These are phyloP conservation scores for Neofusicoccum laricinum DNA, from an alignment of 2,329 filamentous ascomycete genomes.

Conservation along the genomic window DNA sequence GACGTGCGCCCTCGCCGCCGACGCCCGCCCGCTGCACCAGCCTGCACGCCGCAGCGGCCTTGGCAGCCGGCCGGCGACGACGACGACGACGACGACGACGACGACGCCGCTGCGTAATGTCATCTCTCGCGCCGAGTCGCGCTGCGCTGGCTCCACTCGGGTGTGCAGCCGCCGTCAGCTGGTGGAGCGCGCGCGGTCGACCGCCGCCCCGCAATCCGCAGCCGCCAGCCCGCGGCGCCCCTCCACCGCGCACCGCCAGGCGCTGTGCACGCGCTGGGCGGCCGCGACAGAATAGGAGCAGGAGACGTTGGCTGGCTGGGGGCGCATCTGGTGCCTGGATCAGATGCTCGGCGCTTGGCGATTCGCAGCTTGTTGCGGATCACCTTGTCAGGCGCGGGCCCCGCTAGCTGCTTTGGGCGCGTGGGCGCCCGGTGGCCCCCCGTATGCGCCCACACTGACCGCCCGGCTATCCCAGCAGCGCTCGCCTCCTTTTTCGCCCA, in stretches of 20 bases:
- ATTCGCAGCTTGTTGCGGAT: constrained; percentile 17
- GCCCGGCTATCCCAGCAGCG: background rate
- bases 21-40: too few relatives aligned
- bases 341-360: constrained; percentile 4
- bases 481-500: constrained; percentile 14
- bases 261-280: background rate
- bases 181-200: background rate
- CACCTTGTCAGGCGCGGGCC: background rate
- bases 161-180: constrained; percentile 10
- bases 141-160: constrained; percentile 1
- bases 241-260: background rate
- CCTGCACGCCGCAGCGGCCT: background rate
- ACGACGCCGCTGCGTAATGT: constrained; percentile 3
- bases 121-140: background rate
- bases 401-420: constrained; percentile 1
- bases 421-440: too few relatives aligned
- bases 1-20: background rate
- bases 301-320: background rate
- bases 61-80: background rate
- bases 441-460: constrained; percentile 11
- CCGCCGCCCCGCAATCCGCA: background rate
- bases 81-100: too few relatives aligned
- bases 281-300: constrained; percentile 7
- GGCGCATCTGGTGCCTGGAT: constrained; percentile 2
- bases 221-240: background rate